phyloP scores from a whole-genome alignment of 352 stramenopile genomes.

The Aphanomyces stellatus region DNA sequence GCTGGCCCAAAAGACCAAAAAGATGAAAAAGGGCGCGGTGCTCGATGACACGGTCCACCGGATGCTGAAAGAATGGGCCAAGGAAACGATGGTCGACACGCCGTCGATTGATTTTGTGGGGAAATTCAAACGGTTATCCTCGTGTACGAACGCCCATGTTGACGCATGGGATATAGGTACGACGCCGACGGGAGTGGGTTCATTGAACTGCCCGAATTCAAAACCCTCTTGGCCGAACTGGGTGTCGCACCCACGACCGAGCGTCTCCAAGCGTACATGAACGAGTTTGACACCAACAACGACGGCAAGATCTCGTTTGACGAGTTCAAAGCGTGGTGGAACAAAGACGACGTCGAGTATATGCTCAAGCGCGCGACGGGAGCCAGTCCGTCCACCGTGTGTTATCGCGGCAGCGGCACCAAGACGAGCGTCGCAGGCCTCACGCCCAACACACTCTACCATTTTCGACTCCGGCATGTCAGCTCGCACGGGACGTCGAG shows the following conservation, averaged over 20 bases:
- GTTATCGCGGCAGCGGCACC: constrained; percentile 57
- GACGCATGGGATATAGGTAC: constrained; percentile 23
- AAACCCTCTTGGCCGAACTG: constrained; percentile 77
- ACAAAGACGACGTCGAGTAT: constrained; percentile 61
- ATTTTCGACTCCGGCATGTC: constrained; percentile 74
- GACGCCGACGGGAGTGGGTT: constrained; percentile 60
- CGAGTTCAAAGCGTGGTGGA: constrained; percentile 88
- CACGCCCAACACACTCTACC: constrained; percentile 76
- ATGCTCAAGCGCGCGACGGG: constrained; percentile 61
- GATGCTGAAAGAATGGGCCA: constrained; percentile 78
- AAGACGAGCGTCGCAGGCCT: constrained; percentile 43
- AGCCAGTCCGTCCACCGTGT: constrained; percentile 53
- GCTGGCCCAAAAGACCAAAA: constrained; percentile 14
- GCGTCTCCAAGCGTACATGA: constrained; percentile 72
- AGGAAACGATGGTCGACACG: constrained; percentile 69
- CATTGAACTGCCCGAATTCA: constrained; percentile 79
- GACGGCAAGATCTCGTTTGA: constrained; percentile 80
- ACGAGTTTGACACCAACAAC: constrained; percentile 67
- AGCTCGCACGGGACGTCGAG: constrained; percentile 62
- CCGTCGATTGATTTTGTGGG: constrained; percentile 57
- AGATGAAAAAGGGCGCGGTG: constrained; percentile 25
- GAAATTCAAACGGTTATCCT: constrained; percentile 42
- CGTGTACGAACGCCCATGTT: background rate
- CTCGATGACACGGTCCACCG: constrained; percentile 53
- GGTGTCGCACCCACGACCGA: constrained; percentile 72